Evolutionary conservation across 2,329 filamentous ascomycete genomes (phyloP).

Genomic region (Aspergillus terreus): DNA sequence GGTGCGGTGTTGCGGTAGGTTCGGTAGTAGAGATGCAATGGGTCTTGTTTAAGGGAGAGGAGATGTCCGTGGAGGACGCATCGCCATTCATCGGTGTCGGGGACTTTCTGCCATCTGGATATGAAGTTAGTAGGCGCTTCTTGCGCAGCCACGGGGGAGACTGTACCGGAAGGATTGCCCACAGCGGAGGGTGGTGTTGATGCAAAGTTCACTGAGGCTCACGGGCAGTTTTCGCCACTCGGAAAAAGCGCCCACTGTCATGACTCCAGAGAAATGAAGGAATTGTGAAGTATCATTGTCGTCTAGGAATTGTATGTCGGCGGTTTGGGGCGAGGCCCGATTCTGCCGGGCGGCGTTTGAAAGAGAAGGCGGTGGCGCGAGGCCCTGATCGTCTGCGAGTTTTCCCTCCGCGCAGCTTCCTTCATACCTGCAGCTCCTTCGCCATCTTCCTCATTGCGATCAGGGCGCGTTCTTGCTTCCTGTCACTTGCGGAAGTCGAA

Average conservation of each 20-base stretch:
- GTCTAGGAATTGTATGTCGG: no score
- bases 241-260: conserved; percentile 51
- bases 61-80: conserved; percentile 84
- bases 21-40: conserved; percentile 73
- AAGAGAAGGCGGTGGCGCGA: conserved; percentile 25
- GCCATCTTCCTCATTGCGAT: conserved; percentile 2
- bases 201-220: conserved; percentile 78
- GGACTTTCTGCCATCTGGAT: conserved; percentile 72
- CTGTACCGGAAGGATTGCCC: conserved; percentile 80
- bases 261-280: conserved; percentile 10
- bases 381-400: conserved; percentile 25
- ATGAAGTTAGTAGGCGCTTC: not conserved
- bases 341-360: conserved; percentile 20
- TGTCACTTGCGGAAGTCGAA: not conserved
- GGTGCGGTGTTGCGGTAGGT: conserved; percentile 51
- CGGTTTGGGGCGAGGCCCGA: not conserved
- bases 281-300: not conserved
- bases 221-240: conserved; percentile 88
- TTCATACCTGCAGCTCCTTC: conserved; percentile 4
- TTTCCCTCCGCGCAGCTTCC: conserved; percentile 26
- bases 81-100: conserved; percentile 78
- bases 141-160: not conserved
- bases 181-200: conserved; percentile 90
- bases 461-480: not conserved
- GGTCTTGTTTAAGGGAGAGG: conserved; percentile 78